Percentiles rank a stretch among this genome's conserved stretches.
These are phyloP conservation scores for Fremontodendron californicum DNA, from an alignment of 345 rosid species.

Conservation along the genomic window DNA sequence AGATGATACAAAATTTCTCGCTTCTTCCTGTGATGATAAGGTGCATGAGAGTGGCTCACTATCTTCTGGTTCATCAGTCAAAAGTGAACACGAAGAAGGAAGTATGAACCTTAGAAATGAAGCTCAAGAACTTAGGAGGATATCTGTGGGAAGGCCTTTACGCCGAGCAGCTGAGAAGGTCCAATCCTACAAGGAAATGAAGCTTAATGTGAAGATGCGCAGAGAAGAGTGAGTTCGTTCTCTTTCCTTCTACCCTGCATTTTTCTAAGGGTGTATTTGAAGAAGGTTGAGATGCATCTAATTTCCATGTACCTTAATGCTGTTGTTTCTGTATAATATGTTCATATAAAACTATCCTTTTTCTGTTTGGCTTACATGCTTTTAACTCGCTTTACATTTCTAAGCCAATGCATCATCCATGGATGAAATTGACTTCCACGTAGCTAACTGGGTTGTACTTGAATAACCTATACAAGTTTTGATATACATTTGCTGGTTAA, in stretches of 20 bases:
- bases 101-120: slow-evolving; percentile 17
- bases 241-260: neutral
- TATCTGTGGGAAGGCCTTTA: slow-evolving; percentile 45
- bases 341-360: neutral
- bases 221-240: slow-evolving; percentile 25
- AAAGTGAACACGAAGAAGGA: slow-evolving; percentile 13
- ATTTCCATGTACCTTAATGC: neutral
- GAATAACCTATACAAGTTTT: neutral
- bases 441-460: no score
- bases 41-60: neutral
- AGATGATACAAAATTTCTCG: slow-evolving; percentile 26
- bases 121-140: slow-evolving; percentile 30
- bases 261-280: neutral
- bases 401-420: neutral
- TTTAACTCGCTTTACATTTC: neutral
- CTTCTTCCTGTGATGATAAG: slow-evolving; percentile 16
- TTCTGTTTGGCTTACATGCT: neutral
- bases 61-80: neutral
- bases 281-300: neutral
- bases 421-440: neutral
- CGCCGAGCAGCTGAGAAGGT: slow-evolving; percentile 56
- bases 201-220: slow-evolving; percentile 64
- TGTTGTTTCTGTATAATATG: slow-evolving; percentile 4
- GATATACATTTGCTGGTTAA: no score
- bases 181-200: slow-evolving; percentile 70